These are phyloP conservation scores for Ammopiptanthus mongolicus DNA, from an alignment of 306 rosid genomes.

Conservation along the genomic window DNA sequence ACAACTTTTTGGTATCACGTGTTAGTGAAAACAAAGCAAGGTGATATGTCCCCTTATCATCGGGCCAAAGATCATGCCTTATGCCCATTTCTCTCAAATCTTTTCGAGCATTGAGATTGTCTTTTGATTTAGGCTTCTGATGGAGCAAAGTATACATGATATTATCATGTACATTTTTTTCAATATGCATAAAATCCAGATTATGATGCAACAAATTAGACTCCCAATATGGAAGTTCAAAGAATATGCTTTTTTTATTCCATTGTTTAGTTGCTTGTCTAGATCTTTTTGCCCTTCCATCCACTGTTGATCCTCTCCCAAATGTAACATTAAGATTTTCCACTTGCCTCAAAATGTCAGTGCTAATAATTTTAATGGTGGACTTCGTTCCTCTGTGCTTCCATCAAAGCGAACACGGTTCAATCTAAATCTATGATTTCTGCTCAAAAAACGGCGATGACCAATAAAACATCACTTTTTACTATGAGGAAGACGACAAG, in stretches of 20 bases:
- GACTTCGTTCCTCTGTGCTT: not conserved
- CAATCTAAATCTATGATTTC: not conserved
- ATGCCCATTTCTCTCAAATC: not conserved
- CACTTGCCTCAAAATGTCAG: no score
- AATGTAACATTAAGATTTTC: no score
- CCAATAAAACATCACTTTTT: not conserved
- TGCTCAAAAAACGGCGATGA: not conserved
- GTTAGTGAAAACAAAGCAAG: not conserved
- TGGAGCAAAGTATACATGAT: not conserved
- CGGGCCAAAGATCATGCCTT: not conserved
- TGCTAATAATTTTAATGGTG: not conserved
- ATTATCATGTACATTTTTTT: not conserved
- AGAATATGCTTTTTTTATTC: no score
- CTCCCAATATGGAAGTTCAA: no score
- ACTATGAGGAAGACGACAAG: not conserved
- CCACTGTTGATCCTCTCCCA: no score
- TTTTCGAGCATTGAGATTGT: not conserved
- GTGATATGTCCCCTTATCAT: not conserved
- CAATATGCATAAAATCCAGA: no score
- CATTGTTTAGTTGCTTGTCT: no score
- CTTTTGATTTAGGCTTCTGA: not conserved
- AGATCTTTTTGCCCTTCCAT: no score
- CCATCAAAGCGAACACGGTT: not conserved
- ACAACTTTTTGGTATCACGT: not conserved
- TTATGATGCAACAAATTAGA: no score